Evolutionary conservation across 2,329 filamentous ascomycete species (phyloP).

Genomic region (Hypoxylon sp.): DNA sequence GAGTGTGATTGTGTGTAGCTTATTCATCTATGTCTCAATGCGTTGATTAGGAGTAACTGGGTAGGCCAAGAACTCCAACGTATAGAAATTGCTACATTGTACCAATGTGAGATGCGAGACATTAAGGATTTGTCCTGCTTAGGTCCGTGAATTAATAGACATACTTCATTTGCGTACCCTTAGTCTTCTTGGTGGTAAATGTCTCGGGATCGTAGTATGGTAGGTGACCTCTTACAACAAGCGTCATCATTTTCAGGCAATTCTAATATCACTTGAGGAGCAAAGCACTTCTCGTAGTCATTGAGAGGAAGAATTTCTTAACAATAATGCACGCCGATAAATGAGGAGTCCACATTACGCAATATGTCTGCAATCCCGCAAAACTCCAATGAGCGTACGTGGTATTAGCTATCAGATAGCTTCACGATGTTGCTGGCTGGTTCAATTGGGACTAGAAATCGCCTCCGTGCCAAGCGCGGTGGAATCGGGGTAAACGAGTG

Average conservation of each 20-base stretch:
- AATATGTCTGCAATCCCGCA: conserved; percentile 30
- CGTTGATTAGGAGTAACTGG: neutral
- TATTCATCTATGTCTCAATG: conserved; percentile 4
- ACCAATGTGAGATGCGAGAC: conserved; percentile 23
- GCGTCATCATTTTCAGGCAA: conserved; percentile 10
- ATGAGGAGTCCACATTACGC: conserved; percentile 5
- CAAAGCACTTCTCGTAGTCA: conserved; percentile 1
- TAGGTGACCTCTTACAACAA: conserved; percentile 15
- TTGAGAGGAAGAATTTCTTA: neutral
- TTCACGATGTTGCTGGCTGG: conserved; percentile 26
- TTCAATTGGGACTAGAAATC: conserved; percentile 17
- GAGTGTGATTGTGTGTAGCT: conserved; percentile 12
- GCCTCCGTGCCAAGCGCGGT: conserved; percentile 7
- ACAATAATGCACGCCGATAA: neutral
- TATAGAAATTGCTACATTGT: neutral
- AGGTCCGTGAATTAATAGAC: conserved; percentile 19
- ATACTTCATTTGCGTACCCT: conserved; percentile 15
- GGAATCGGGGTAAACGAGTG: conserved; percentile 30
- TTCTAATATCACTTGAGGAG: conserved; percentile 3
- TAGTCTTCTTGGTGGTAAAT: conserved; percentile 22
- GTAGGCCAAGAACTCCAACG: neutral
- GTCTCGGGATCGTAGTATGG: conserved; percentile 31
- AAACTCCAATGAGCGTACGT: conserved; percentile 20
- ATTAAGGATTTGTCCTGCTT: conserved; percentile 7
- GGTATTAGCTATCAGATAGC: conserved; percentile 26